These are phyloP conservation scores for Phallus indusiatus DNA, from an alignment of 768 basidiomycete genomes.

Conservation along the genomic window DNA sequence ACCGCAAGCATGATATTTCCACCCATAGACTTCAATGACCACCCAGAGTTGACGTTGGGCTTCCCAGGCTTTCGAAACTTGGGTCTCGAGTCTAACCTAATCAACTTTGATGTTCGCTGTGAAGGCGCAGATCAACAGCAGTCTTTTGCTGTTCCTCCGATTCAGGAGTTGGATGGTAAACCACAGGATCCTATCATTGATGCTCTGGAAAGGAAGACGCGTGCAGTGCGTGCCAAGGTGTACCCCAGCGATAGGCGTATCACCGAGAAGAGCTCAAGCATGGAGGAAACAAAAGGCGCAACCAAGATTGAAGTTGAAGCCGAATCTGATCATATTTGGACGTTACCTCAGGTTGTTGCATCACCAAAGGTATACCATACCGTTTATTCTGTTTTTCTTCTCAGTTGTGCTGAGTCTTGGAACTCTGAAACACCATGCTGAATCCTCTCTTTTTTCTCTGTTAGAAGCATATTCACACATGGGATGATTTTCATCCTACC, in stretches of 20 bases:
- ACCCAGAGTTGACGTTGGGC: too few species aligned
- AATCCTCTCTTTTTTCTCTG: too few species aligned
- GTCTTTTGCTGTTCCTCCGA: constrained; percentile 18
- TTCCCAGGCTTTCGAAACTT: too few species aligned
- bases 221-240: not conserved
- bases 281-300: not conserved
- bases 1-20: too few species aligned
- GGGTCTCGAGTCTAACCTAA: too few species aligned
- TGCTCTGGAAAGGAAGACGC: constrained; percentile 20
- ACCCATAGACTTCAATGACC: too few species aligned
- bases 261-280: not conserved
- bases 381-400: not conserved
- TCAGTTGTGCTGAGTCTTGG: constrained; percentile 2
- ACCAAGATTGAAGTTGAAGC: not conserved
- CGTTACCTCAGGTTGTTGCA: not conserved
- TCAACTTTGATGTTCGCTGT: too few species aligned
- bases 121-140: too few species aligned
- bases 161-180: constrained; percentile 57
- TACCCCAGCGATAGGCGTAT: not conserved
- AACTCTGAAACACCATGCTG: constrained; percentile 19
- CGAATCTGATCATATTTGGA: constrained; percentile 1
- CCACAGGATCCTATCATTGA: constrained; percentile 77
- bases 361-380: not conserved
- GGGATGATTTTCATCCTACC: constrained; percentile 45
- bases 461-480: constrained; percentile 36